Evolutionary conservation across 306 rosid species (phyloP).

Genomic region (Cajanus cajan): DNA sequence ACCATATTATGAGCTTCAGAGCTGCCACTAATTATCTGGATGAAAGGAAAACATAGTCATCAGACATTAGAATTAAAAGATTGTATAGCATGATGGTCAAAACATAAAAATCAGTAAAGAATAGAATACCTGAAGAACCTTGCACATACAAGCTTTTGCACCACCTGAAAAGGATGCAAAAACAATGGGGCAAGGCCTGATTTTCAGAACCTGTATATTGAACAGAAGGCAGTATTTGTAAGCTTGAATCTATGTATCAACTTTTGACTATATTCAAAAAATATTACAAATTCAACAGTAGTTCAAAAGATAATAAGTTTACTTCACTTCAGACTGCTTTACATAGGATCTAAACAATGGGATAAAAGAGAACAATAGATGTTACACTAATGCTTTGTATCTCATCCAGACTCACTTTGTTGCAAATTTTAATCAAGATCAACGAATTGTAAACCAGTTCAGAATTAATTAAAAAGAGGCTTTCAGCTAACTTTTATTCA

Average conservation of each 20-base stretch:
- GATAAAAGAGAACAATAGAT: constrained; percentile 18
- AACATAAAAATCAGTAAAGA: constrained; percentile 11
- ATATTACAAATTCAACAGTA: background rate
- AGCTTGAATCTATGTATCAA: constrained; percentile 17
- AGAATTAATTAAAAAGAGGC: background rate
- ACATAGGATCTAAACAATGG: background rate
- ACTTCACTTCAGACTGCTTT: constrained; percentile 12
- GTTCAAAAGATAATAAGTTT: background rate
- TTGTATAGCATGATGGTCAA: background rate
- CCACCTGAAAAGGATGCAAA: constrained; percentile 94
- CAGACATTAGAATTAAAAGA: constrained; percentile 9
- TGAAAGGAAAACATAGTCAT: constrained; percentile 28
- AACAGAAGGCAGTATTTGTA: constrained; percentile 17
- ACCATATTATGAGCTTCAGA: constrained; percentile 68
- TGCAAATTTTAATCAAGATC: constrained; percentile 9
- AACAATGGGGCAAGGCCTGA: constrained; percentile 77
- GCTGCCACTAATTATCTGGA: constrained; percentile 75
- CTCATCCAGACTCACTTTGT: background rate
- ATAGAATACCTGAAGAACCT: constrained; percentile 78
- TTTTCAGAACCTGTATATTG: constrained; percentile 65
- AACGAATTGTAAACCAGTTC: background rate
- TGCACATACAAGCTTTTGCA: constrained; percentile 80
- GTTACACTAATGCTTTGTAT: constrained; percentile 7
- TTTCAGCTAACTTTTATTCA: background rate
- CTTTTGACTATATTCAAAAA: background rate